phyloP scores from a whole-genome alignment of 495 filamentous ascomycete genomes.

The Aspergillus haitiensis region DNA sequence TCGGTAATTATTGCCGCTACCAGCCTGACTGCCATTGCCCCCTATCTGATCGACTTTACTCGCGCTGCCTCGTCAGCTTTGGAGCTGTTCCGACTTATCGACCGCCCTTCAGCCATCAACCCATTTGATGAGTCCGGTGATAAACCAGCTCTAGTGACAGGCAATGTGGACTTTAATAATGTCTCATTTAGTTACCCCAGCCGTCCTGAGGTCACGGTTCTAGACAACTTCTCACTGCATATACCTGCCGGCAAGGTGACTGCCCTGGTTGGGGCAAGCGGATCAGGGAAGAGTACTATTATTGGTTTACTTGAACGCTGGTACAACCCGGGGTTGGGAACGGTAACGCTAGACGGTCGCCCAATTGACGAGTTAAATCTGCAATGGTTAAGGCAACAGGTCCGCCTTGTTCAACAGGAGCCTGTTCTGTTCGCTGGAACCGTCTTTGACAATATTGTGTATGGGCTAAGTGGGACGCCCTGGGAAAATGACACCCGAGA shows the following conservation, averaged over 20 bases:
- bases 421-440: conserved; percentile 64
- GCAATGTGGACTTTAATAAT: conserved; percentile 21
- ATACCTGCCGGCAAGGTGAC: conserved; percentile 48
- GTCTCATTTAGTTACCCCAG: conserved; percentile 60
- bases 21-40: conserved; percentile 24
- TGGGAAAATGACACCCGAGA: conserved; percentile 53
- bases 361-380: conserved; percentile 72
- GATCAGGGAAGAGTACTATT: conserved; percentile 62
- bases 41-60: conserved; percentile 31
- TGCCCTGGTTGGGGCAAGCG: conserved; percentile 55
- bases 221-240: conserved; percentile 38
- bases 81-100: conserved; percentile 40
- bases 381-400: conserved; percentile 77
- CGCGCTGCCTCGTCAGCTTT: conserved; percentile 37
- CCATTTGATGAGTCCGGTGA: conserved; percentile 14
- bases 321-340: conserved; percentile 73
- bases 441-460: conserved; percentile 74
- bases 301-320: conserved; percentile 70
- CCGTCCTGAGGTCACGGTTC: conserved; percentile 37
- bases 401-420: conserved; percentile 64
- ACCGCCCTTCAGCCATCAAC: conserved; percentile 33
- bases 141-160: not conserved
- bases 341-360: conserved; percentile 71
- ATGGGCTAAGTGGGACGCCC: conserved; percentile 69
- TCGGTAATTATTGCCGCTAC: conserved; percentile 33